These are phyloP conservation scores for Penicillium sp. DNA, from an alignment of 2,329 filamentous ascomycete genomes.

Conservation along the genomic window DNA sequence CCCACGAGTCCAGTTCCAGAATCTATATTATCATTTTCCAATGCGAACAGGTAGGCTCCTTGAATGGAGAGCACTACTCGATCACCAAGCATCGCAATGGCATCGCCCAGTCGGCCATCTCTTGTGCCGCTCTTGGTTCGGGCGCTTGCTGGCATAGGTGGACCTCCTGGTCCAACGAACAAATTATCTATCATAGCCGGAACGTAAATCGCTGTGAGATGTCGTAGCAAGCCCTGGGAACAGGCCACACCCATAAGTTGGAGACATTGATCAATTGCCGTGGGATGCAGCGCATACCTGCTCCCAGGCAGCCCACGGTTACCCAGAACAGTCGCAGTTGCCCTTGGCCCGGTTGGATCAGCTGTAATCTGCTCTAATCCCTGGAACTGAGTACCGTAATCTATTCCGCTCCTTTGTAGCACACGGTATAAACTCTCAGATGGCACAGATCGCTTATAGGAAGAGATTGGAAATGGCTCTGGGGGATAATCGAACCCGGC, in stretches of 20 bases:
- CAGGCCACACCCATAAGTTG: constrained; percentile 14
- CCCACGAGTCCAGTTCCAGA: not conserved
- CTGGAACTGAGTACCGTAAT: constrained; percentile 7
- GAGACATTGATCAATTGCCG: constrained; percentile 16
- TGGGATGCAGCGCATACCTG: constrained; percentile 11
- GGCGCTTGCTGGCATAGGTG: not conserved
- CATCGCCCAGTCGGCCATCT: constrained; percentile 1
- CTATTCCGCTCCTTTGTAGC: not conserved
- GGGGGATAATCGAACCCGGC: not conserved
- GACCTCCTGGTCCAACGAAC: constrained; percentile 2
- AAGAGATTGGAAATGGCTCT: not conserved
- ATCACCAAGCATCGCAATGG: not conserved
- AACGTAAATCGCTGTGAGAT: constrained; percentile 4
- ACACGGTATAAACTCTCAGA: not conserved
- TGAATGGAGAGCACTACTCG: not conserved
- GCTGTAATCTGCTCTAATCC: constrained; percentile 2
- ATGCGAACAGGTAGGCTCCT: constrained; percentile 2
- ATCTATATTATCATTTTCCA: constrained; percentile 1
- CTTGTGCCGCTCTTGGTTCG: not conserved
- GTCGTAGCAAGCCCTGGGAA: constrained; percentile 4
- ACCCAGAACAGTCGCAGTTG: constrained; percentile 1
- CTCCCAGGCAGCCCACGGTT: constrained; percentile 3
- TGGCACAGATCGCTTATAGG: not conserved
- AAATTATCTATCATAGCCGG: constrained; percentile 10
- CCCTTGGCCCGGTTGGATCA: not conserved